Percentiles rank a stretch among this genome's conserved stretches.
Conservation (phyloP, 2,329 filamentous ascomycete genomes). For the Apiospora aurea region DNA sequence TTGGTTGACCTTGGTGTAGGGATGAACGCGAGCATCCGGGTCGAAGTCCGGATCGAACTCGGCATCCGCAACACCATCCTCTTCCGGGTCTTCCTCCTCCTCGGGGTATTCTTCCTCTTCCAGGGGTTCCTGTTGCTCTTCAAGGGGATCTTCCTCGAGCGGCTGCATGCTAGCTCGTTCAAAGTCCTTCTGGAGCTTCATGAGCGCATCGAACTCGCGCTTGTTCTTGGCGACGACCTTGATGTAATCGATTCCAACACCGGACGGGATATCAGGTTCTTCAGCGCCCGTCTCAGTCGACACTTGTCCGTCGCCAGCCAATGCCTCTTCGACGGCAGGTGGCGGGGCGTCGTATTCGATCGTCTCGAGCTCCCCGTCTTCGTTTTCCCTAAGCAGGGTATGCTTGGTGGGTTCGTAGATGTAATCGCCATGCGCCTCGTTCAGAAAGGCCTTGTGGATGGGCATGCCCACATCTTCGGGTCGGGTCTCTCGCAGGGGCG, state of each 20-base stretch:
- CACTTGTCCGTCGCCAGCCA: conserved; percentile 32
- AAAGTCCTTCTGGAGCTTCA: conserved; percentile 64
- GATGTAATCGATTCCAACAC: conserved; percentile 51
- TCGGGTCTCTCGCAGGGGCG: conserved; percentile 68
- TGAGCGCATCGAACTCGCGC: conserved; percentile 62
- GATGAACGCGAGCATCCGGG: conserved; percentile 68
- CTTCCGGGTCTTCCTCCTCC: conserved; percentile 39
- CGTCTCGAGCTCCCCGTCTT: conserved; percentile 67
- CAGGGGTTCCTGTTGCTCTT: not conserved
- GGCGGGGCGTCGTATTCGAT: conserved; percentile 53
- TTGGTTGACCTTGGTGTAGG: conserved; percentile 75
- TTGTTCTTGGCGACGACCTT: conserved; percentile 58
- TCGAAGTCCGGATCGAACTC: conserved; percentile 42
- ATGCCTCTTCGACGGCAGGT: not conserved
- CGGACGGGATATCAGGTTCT: conserved; percentile 38
- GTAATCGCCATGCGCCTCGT: conserved; percentile 30
- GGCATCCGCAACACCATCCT: conserved; percentile 43
- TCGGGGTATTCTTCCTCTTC: conserved; percentile 41
- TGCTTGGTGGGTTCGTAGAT: conserved; percentile 44
- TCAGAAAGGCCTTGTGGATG: conserved; percentile 36
- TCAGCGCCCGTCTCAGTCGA: conserved; percentile 28
- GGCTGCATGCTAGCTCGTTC: conserved; percentile 50
- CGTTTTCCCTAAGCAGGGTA: conserved; percentile 60
- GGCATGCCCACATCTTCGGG: conserved; percentile 65
- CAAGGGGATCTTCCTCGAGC: conserved; percentile 33